Base-by-base conservation (phyloP, 139 green algal species). In the Auxenochlorella pyrenoidosa region DNA sequence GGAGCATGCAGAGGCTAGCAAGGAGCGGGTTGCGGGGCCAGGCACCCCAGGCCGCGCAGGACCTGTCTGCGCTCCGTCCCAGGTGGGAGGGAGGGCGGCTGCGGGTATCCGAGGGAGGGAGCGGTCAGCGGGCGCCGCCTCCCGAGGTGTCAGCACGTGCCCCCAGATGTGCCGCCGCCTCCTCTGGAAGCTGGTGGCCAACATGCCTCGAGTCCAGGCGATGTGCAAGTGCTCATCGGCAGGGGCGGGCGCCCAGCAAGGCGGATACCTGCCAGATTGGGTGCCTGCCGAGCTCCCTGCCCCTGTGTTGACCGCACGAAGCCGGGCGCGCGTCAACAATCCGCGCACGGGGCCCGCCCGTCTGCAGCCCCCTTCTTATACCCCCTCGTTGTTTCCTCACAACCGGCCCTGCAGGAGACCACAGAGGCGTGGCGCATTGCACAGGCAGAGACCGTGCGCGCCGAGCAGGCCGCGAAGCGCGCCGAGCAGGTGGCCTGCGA, bases 371-470 rank as follows among this genome's bases (percentile, higher is more conserved):
- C 24, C 60, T 32, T 24, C 60, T 28, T 70, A 28, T 24, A 32
- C 18, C 60, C 60, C 24, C 26, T 32, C 26, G 60, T 41, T 30
- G 30, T 47, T 28, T 18, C 34, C 70, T 1, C 70, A 4, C 2
- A 34, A 30, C 70, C 43, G 43, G 3, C 10, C 75, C 41, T 32
- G 58, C 83, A 91, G 85, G 88, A 89, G 63, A 91, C 80, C 16
- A 75, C n/a, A 0, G 75, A 82, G 3, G 40, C 87, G 28, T 91
- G 88, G 88, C 51, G 68, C 28, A 59, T 40, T 26, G 88, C 88
- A 22, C 60, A 91, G 75, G 88, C 88, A 32, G 82, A 88, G 78
- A 89, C 88, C 8, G 88, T 91, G 78, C 79, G 83, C 24, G 88
- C 88, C 8, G 88, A 91, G 82, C 71, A 86, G 19, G 88, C 65